Base-by-base conservation (phyloP, 2,329 filamentous ascomycete species). In the Exserohilum rostratum region DNA sequence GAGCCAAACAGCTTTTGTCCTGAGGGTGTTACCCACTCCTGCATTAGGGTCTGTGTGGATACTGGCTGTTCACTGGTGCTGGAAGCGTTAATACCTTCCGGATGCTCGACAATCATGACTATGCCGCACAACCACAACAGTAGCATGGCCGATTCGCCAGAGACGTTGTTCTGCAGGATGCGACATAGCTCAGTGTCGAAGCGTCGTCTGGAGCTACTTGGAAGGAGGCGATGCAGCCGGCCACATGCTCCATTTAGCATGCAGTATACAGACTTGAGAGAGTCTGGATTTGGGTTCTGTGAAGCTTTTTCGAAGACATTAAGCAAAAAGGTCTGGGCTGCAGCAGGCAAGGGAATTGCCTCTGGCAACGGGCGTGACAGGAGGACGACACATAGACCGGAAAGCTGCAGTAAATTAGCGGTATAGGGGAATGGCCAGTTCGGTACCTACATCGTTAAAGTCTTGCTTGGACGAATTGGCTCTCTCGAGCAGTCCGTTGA, bases 181-280 rank as follows among this genome's bases (percentile, higher is more conserved):
- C 64, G 57, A 45, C 61, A 65, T 22, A 75, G 39, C 27, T 68
- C 61, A 13, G 61, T 51, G 27, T 75, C 71, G 18, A 74, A 70
- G 10, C 55, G 51, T 30, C 66, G 60, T 29, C 55, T 59, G 11
- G 47, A 39, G 5, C 66, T 63, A 4, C 57, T 12, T 2, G 70
- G 58, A 17, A 76, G 60, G 9, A 70, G 46, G 13, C 42, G 43
- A 7, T 71, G 53, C 2, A 76, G 65, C 3, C 65, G 63, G 18
- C 60, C 53, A 51, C 74, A 76, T n/a, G 73, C 72, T 40, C 74
- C 74, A 51, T 71, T 69, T 20, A 76, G 63, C 63, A 75, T 70
- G 15, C 46, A 58, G 27, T 74, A 71, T 3, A 75, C 59, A 4
- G 67, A 58, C 34, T 62, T 61, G 4, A 76, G 58, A 1, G 64